Evolutionary conservation across 768 basidiomycete species (phyloP).

Genomic region (Fomitopsis serialis): DNA sequence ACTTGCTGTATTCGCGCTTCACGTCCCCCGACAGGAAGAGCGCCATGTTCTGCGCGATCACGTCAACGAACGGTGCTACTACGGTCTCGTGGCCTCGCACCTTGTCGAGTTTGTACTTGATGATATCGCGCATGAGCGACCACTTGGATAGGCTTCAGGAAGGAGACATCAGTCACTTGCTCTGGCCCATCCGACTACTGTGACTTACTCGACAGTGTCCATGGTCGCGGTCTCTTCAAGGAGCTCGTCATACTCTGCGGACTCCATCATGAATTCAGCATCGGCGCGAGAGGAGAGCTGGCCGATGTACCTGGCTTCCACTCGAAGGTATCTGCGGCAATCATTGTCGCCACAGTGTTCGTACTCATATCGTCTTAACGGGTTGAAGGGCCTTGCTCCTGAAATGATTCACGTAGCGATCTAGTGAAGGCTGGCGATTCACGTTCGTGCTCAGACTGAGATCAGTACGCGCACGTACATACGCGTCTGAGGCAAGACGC

Average conservation of each 20-base stretch:
- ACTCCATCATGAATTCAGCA: slow-evolving; percentile 12
- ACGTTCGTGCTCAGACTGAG: too few species aligned
- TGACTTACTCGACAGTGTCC: slow-evolving; percentile 58
- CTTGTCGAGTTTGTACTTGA: slow-evolving; percentile 68
- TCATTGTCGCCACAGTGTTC: background rate
- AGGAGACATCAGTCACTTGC: background rate
- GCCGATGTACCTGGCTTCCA: slow-evolving; percentile 46
- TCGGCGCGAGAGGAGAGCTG: background rate
- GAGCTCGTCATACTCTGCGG: slow-evolving; percentile 50
- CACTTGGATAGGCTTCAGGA: slow-evolving; percentile 52
- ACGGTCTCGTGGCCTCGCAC: slow-evolving; percentile 42
- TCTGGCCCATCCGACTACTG: background rate
- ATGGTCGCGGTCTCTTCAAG: slow-evolving; percentile 60
- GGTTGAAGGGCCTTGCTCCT: too few species aligned
- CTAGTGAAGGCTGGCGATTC: too few species aligned
- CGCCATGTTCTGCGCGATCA: slow-evolving; percentile 29
- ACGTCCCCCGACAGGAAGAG: slow-evolving; percentile 24
- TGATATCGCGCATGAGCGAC: slow-evolving; percentile 59
- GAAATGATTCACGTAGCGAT: too few species aligned
- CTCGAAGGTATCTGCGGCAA: slow-evolving; percentile 25
- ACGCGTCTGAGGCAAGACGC: too few species aligned
- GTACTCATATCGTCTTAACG: background rate
- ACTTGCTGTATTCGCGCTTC: slow-evolving; percentile 23
- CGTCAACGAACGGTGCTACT: too few species aligned
- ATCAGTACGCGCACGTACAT: too few species aligned